A percentile compares a stretch with the other conserved stretches of the same genome.
Conservation (phyloP, 164 flowering plant species). For the Annona cherimola region DNA sequence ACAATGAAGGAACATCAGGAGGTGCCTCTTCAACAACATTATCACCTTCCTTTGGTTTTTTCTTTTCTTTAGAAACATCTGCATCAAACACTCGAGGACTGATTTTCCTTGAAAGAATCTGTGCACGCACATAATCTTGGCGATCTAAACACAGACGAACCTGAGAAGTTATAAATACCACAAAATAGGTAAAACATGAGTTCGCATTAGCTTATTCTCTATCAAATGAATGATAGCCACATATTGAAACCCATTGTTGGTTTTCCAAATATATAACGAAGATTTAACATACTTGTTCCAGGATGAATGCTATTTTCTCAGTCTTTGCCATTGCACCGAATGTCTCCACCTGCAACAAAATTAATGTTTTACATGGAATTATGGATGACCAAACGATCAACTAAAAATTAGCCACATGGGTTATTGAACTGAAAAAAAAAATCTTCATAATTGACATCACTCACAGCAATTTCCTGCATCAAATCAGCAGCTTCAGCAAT, state of each 20-base stretch:
- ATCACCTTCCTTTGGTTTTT: conserved; percentile 93
- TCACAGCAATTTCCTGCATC: conserved; percentile 97
- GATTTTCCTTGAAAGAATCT: conserved; percentile 89
- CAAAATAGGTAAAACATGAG: neutral
- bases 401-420: too few relatives aligned
- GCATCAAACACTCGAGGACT: conserved; percentile 86
- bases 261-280: neutral
- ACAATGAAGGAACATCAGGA: conserved; percentile 58
- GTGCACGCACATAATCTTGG: conserved; percentile 93
- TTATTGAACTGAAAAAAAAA: neutral
- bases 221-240: neutral
- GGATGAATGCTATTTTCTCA: conserved; percentile 93
- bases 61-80: conserved; percentile 84
- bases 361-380: too few relatives aligned
- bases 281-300: conserved; percentile 65
- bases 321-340: conserved; percentile 99
- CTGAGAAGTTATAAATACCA: conserved; percentile 26
- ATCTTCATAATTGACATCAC: conserved; percentile 15
- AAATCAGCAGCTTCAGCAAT: conserved; percentile 96
- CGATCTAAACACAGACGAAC: conserved; percentile 93
- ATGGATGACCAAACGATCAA: too few relatives aligned
- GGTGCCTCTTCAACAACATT: conserved; percentile 84
- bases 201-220: neutral
- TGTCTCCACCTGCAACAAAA: conserved; percentile 74
- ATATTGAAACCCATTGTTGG: neutral